Conservation (phyloP, 345 rosid species). For the Tarenaya hassleriana region DNA sequence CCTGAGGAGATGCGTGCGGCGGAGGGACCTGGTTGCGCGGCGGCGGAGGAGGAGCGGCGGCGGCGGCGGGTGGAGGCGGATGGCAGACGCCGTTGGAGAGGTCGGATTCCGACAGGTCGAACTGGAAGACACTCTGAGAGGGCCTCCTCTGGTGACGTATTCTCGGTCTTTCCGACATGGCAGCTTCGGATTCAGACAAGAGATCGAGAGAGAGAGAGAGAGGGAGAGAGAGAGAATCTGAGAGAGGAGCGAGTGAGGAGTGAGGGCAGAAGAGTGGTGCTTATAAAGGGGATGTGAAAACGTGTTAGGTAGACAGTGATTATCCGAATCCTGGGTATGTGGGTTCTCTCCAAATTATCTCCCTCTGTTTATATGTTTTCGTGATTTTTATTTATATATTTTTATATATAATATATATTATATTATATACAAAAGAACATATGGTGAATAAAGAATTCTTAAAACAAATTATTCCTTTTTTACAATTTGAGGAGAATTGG, state of each 20-base stretch:
- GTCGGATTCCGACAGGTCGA: conserved; percentile 21
- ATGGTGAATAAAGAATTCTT: too few species aligned
- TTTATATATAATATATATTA: too few species aligned
- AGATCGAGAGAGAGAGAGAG: background rate
- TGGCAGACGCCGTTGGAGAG: conserved; percentile 14
- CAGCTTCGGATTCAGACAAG: conserved; percentile 20
- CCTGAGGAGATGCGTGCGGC: background rate
- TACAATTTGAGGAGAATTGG: too few species aligned
- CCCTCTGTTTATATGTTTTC: background rate
- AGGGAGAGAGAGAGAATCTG: conserved; percentile 7
- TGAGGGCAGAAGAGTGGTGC: too few species aligned
- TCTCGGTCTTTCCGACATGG: conserved; percentile 33
- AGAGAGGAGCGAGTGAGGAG: background rate
- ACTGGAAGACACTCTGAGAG: conserved; percentile 24
- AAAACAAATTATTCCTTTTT: too few species aligned
- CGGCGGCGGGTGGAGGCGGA: conserved; percentile 17
- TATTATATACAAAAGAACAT: background rate
- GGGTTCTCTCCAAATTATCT: background rate
- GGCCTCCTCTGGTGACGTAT: conserved; percentile 30
- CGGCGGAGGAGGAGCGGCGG: conserved; percentile 20
- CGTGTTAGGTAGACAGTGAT: conserved; percentile 22
- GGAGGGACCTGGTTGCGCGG: conserved; percentile 31
- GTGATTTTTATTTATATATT: background rate
- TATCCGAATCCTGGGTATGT: conserved; percentile 12
- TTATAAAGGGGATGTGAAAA: conserved; percentile 26